Percentiles rank a stretch among this genome's conserved stretches.
phyloP scores from a whole-genome alignment of 75 land plant genomes.

The Azolla pinnata region DNA sequence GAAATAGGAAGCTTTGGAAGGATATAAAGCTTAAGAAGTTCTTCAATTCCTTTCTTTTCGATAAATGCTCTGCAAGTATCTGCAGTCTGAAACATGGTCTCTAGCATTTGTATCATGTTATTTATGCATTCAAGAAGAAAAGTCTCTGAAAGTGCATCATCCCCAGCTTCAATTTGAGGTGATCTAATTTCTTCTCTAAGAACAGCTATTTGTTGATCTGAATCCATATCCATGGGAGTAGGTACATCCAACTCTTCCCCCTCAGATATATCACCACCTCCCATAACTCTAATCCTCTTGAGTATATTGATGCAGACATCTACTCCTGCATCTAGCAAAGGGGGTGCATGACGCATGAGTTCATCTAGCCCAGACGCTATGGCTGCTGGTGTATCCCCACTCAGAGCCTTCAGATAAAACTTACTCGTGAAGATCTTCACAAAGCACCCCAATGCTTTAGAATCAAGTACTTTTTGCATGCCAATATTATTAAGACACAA shows the following conservation, averaged over 20 bases:
- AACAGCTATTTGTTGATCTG: too few species aligned
- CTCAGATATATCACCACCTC: slow-evolving; percentile 38
- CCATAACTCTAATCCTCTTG: slow-evolving; percentile 50
- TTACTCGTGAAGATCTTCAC: slow-evolving; percentile 82
- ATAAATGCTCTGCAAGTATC: slow-evolving; percentile 77
- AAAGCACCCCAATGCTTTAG: slow-evolving; percentile 74
- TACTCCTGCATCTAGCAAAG: slow-evolving; percentile 73
- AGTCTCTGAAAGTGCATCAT: slow-evolving; percentile 33
- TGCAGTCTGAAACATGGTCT: slow-evolving; percentile 79
- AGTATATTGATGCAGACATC: slow-evolving; percentile 86
- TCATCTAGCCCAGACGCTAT: slow-evolving; percentile 88
- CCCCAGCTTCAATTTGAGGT: slow-evolving; percentile 24
- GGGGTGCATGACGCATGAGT: slow-evolving; percentile 85
- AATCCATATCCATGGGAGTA: slow-evolving; percentile 83
- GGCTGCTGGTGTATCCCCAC: slow-evolving; percentile 57
- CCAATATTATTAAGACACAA: slow-evolving; percentile 80
- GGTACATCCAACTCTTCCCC: slow-evolving; percentile 21
- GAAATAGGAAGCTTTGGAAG: slow-evolving; percentile 57
- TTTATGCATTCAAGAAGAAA: slow-evolving; percentile 68
- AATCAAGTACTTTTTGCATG: slow-evolving; percentile 73
- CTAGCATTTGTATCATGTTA: slow-evolving; percentile 71
- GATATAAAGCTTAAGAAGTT: slow-evolving; percentile 65
- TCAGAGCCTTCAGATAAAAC: slow-evolving; percentile 56
- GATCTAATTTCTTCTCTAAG: slow-evolving; percentile 33
- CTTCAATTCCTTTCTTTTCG: slow-evolving; percentile 89